Conservation (phyloP, 768 basidiomycete genomes). For the Phlebiopsis flavidoalba region DNA sequence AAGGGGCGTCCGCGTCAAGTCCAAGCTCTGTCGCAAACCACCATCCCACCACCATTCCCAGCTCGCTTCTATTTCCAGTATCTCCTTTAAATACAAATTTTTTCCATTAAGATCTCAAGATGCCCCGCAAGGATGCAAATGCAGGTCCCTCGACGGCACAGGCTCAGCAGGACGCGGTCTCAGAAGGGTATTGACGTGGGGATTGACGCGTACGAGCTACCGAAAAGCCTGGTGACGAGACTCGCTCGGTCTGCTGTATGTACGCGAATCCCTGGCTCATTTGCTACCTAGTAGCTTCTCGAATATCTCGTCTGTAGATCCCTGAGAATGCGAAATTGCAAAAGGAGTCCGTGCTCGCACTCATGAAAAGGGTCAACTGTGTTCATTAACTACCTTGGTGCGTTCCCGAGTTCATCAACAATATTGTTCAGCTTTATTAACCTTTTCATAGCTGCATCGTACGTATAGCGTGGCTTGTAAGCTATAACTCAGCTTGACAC, state of each 20-base stretch:
- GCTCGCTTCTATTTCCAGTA: no score
- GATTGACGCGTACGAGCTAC: slow-evolving; percentile 86
- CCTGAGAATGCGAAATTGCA: slow-evolving; percentile 84
- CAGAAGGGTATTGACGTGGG: slow-evolving; percentile 86
- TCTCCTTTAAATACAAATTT: neutral
- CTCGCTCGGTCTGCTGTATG: slow-evolving; percentile 82
- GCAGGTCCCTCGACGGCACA: slow-evolving; percentile 59
- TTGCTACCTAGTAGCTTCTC: neutral
- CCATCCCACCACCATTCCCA: no score
- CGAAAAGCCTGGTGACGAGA: slow-evolving; percentile 75
- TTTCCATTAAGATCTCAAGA: slow-evolving; percentile 18
- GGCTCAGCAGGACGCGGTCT: slow-evolving; percentile 73
- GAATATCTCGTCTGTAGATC: slow-evolving; percentile 45
- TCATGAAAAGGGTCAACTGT: slow-evolving; percentile 89
- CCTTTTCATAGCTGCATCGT: slow-evolving; percentile 39
- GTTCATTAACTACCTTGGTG: slow-evolving; percentile 92
- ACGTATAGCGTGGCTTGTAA: slow-evolving; percentile 14
- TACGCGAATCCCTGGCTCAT: slow-evolving; percentile 5
- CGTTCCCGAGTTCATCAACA: slow-evolving; percentile 23
- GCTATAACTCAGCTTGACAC: neutral
- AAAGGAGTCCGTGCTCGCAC: slow-evolving; percentile 81
- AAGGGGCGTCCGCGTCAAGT: no score
- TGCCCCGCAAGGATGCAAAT: slow-evolving; percentile 67
- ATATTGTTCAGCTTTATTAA: neutral
- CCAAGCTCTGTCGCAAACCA: no score